Conservation (phyloP, 1,284 basidiomycete genomes). For the Leccinum angustisporum region DNA sequence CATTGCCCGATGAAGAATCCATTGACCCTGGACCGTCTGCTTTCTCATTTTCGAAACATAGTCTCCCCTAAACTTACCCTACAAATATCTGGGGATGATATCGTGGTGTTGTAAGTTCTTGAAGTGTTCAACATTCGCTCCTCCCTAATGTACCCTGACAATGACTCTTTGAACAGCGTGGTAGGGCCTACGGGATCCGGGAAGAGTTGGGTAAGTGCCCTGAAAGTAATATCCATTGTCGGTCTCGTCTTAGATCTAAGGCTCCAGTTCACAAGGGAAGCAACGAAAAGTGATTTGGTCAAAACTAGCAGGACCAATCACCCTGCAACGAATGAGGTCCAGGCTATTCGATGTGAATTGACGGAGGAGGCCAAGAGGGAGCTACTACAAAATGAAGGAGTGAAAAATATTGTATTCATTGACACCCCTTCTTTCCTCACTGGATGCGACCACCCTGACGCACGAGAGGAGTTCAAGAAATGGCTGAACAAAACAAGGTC, state of each 20-base stretch:
- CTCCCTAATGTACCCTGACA: not conserved
- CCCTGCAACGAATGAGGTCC: constrained; percentile 15
- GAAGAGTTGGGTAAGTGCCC: constrained; percentile 25
- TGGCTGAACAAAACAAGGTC: constrained; percentile 10
- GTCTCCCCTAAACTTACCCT: constrained; percentile 4
- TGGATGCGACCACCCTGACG: constrained; percentile 5
- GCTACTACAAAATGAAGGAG: not conserved
- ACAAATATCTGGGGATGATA: constrained; percentile 15
- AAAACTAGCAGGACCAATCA: constrained; percentile 12
- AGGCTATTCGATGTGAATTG: constrained; percentile 21
- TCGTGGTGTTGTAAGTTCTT: constrained; percentile 22
- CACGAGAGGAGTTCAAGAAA: constrained; percentile 6
- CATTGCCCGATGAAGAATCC: not conserved
- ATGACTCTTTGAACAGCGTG: constrained; percentile 10
- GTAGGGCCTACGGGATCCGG: constrained; percentile 27
- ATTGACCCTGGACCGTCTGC: not conserved
- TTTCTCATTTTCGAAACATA: constrained; percentile 11
- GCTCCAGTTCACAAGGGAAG: constrained; percentile 18
- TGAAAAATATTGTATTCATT: constrained; percentile 19
- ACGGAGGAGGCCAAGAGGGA: constrained; percentile 15
- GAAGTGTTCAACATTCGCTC: not conserved
- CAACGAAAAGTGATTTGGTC: constrained; percentile 9
- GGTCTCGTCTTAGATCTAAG: not conserved
- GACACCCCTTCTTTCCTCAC: constrained; percentile 26
- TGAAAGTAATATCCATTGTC: not conserved